Base-by-base conservation (phyloP, 495 filamentous ascomycete genomes). In the Penicillium mononematosum region DNA sequence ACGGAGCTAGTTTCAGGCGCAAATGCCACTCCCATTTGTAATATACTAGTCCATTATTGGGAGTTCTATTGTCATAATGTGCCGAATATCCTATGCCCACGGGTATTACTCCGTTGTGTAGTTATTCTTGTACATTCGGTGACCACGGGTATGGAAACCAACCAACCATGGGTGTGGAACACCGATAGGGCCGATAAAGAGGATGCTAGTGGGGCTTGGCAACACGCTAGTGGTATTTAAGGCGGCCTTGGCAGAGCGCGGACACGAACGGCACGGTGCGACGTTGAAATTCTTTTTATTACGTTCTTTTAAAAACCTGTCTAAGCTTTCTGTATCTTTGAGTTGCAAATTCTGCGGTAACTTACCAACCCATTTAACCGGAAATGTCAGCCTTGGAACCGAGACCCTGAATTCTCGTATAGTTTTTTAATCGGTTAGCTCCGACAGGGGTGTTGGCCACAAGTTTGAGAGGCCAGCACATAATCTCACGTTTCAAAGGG, bases 121-220 rank as follows among this genome's bases (percentile, higher is more conserved):
- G 29, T 29, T 29, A 29, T 29, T 29, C 5, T 29, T 29, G 27
- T 29, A 29, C 27, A 14, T 11, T 14, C 31, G 31, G 31, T 34
- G 31, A 11, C 31, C n/a, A 39, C n/a, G 14, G 34, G 14, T 39
- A 39, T 39, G 36, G 11, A 14, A 17, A n/a, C 36, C 31, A 34
- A 17, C 36, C 36, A 17, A 17, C 36, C 14, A 38, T 10, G 32
- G 48, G 9, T 38, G 32, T 39, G n/a, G 31, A n/a, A 14, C 16
- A 14, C 53, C 58, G 55, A 62, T 59, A 55, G 60, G 56, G 25
- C 42, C 46, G 60, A 62, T 62, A 59, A 52, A 55, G 60, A 59
- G 19, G 3, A 51, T 24, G 36, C 49, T 51, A 51, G 5, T 0
- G 2, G 4, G 34, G 17, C 41, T 41, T 47, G 50, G 43, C 39